phyloP scores from a whole-genome alignment of 805 yeast genomes.

The Ogataea thermomethanolica region DNA sequence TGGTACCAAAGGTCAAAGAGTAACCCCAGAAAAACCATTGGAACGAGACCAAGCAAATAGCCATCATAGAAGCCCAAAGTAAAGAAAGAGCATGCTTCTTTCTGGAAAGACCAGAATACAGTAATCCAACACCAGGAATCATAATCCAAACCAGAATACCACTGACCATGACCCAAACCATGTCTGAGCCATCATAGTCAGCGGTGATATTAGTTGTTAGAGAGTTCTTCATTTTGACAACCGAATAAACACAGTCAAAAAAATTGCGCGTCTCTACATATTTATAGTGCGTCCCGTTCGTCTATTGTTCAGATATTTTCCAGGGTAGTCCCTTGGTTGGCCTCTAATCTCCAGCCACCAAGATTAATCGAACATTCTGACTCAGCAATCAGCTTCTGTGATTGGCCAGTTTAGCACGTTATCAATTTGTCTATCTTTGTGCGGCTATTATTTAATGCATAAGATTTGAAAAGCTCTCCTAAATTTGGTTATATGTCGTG shows the following conservation, averaged over 20 bases:
- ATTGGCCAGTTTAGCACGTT: conserved; percentile 11
- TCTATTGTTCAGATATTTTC: background rate
- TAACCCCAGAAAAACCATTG: conserved; percentile 99
- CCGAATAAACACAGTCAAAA: background rate
- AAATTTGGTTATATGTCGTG: background rate
- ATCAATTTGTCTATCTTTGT: conserved; percentile 8
- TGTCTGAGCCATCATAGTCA: conserved; percentile 68
- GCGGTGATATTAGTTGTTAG: conserved; percentile 67
- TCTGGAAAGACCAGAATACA: conserved; percentile 91
- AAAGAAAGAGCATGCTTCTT: conserved; percentile 94
- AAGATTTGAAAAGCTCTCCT: background rate
- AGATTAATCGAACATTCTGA: background rate
- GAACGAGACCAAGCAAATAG: conserved; percentile 75
- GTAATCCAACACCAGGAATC: conserved; percentile 93
- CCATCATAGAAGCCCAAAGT: conserved; percentile 92
- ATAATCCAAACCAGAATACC: conserved; percentile 87
- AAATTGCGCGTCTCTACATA: conserved; percentile 4
- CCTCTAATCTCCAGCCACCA: conserved; percentile 6
- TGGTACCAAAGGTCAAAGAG: conserved; percentile 68
- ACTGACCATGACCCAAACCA: conserved; percentile 82
- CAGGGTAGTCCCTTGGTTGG: conserved; percentile 1
- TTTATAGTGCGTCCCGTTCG: conserved; percentile 1
- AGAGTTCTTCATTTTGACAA: conserved; percentile 41
- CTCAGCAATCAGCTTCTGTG: background rate
- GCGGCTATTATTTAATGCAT: conserved; percentile 3